phyloP scores from a whole-genome alignment of 331 rosid genomes.

The Quercus lobata region DNA sequence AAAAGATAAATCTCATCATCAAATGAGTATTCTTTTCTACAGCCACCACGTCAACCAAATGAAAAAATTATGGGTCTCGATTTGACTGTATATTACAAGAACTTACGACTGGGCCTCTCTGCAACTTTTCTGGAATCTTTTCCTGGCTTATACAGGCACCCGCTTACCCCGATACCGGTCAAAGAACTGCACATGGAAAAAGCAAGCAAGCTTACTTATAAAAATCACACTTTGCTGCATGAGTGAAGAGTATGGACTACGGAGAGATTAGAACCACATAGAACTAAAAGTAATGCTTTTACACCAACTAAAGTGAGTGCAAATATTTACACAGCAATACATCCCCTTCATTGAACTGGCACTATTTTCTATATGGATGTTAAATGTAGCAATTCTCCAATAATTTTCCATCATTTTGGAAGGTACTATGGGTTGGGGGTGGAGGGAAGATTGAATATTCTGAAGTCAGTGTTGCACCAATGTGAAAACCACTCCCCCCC shows the following conservation, averaged over 20 bases:
- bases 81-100: conserved; percentile 40
- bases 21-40: conserved; percentile 32
- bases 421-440: neutral
- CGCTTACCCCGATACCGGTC: conserved; percentile 74
- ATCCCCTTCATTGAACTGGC: neutral
- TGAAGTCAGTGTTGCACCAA: neutral
- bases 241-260: neutral
- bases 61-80: conserved; percentile 24
- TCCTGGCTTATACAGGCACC: conserved; percentile 57
- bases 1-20: neutral
- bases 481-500: too few species aligned
- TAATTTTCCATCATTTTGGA: neutral
- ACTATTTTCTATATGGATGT: neutral
- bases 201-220: conserved; percentile 10
- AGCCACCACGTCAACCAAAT: conserved; percentile 22
- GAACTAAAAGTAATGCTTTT: neutral
- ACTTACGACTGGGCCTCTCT: conserved; percentile 34
- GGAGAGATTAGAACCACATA: neutral
- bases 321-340: neutral
- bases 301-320: neutral
- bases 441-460: too few species aligned
- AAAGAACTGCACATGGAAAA: conserved; percentile 49
- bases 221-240: neutral
- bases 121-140: conserved; percentile 13
- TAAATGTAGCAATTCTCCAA: neutral